These are phyloP conservation scores for Leucocoprinus birnbaumii DNA, from an alignment of 768 basidiomycete species.

Conservation along the genomic window DNA sequence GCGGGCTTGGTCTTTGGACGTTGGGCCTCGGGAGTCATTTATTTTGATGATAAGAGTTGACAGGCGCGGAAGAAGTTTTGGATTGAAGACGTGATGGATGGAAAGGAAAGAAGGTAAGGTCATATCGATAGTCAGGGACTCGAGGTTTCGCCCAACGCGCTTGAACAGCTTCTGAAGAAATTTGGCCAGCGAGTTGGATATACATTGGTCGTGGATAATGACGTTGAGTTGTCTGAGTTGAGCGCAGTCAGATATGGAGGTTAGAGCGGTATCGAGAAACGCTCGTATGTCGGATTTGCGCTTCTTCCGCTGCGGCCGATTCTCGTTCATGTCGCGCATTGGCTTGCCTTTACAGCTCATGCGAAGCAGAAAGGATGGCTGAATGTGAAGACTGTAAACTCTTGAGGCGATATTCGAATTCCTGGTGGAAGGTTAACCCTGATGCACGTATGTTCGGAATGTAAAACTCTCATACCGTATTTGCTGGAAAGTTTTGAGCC, in stretches of 20 bases:
- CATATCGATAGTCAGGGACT: constrained; percentile 21
- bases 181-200: constrained; percentile 16
- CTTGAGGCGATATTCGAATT: constrained; percentile 19
- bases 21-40: constrained; percentile 9
- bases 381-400: constrained; percentile 22
- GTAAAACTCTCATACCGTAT: constrained; percentile 17
- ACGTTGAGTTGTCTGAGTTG: constrained; percentile 22
- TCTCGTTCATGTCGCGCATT: neutral
- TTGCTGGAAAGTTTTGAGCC: constrained; percentile 20
- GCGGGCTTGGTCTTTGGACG: neutral
- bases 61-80: constrained; percentile 14
- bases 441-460: neutral
- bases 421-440: constrained; percentile 7
- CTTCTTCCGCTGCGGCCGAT: neutral
- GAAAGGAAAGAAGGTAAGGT: constrained; percentile 19
- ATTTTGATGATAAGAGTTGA: constrained; percentile 13
- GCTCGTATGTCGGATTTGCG: neutral
- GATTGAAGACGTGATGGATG: constrained; percentile 15
- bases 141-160: constrained; percentile 18
- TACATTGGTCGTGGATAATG: constrained; percentile 21
- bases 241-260: constrained; percentile 15
- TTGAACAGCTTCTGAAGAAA: constrained; percentile 20
- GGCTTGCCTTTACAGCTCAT: constrained; percentile 12
- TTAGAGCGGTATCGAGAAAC: constrained; percentile 15
- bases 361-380: constrained; percentile 24